Percentiles rank a stretch among this genome's conserved stretches.
Evolutionary conservation across 2,329 filamentous ascomycete species (phyloP).

Genomic region (Colletotrichum higginsianum): DNA sequence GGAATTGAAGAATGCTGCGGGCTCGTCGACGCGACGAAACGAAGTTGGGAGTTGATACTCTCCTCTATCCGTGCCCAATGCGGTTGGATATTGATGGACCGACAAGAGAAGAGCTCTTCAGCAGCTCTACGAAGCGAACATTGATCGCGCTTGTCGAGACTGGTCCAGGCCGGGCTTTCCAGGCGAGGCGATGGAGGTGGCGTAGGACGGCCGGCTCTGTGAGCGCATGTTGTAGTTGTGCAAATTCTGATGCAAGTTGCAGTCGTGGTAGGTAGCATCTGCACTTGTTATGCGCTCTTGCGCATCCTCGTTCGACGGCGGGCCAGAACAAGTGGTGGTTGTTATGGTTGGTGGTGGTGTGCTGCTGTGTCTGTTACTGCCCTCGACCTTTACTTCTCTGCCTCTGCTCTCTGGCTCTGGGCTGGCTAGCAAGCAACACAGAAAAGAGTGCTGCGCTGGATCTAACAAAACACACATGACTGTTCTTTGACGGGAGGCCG

Average conservation of each 20-base stretch:
- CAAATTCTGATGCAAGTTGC: slow-evolving; percentile 9
- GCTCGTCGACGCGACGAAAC: slow-evolving; percentile 10
- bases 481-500: slow-evolving; percentile 28
- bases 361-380: not conserved
- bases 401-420: not conserved
- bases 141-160: slow-evolving; percentile 13
- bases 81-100: not conserved
- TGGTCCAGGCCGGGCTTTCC: not conserved
- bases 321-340: slow-evolving; percentile 20
- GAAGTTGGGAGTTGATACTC: slow-evolving; percentile 8
- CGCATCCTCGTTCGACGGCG: slow-evolving; percentile 16
- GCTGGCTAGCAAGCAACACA: slow-evolving; percentile 3
- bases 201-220: slow-evolving; percentile 23
- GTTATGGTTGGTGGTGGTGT: slow-evolving; percentile 29
- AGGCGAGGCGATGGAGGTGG: slow-evolving; percentile 3
- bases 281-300: slow-evolving; percentile 6
- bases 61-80: not conserved
- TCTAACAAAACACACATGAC: slow-evolving; percentile 31
- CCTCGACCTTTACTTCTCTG: no score
- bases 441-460: slow-evolving; percentile 21
- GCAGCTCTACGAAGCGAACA: slow-evolving; percentile 12
- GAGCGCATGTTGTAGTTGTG: slow-evolving; percentile 5
- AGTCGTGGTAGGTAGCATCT: slow-evolving; percentile 1
- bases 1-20: slow-evolving; percentile 24
- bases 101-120: not conserved